phyloP scores from a whole-genome alignment of 495 filamentous ascomycete genomes.

The Penicillium pancosmium region DNA sequence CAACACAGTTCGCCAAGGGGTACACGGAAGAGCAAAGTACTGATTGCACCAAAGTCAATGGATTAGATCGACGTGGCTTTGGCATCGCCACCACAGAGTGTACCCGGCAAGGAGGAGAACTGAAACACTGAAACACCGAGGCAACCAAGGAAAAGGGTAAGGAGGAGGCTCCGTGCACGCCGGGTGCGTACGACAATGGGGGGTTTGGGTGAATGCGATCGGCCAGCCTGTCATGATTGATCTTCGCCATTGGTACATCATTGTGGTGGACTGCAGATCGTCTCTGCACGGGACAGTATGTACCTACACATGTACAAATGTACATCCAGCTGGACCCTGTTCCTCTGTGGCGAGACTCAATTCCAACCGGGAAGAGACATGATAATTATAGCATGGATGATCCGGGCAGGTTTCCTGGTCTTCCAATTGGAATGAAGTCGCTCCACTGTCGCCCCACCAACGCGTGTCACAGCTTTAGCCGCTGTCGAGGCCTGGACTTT shows the following conservation, averaged over 20 bases:
- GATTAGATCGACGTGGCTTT: conserved; percentile 3
- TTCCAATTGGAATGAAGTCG: conserved; percentile 26
- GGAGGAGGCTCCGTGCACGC: conserved; percentile 12
- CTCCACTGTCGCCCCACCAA: conserved; percentile 31
- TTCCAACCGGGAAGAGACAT: not conserved
- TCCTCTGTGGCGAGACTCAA: not conserved
- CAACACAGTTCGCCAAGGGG: conserved; percentile 2
- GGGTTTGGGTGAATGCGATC: not conserved
- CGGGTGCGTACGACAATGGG: conserved; percentile 5
- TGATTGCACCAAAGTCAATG: conserved; percentile 10
- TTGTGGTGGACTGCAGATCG: not conserved
- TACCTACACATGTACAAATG: not conserved
- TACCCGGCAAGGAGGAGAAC: conserved; percentile 6
- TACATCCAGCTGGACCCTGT: not conserved
- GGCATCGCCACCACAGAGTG: conserved; percentile 20
- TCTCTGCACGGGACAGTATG: not conserved
- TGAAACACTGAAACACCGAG: conserved; percentile 14
- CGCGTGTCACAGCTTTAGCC: conserved; percentile 31
- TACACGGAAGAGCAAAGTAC: conserved; percentile 10
- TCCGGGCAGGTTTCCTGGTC: conserved; percentile 16
- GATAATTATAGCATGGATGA: conserved; percentile 19
- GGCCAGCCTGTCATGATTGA: not conserved
- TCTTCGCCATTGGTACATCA: not conserved
- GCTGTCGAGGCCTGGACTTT: conserved; percentile 10
- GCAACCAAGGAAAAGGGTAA: conserved; percentile 4